phyloP scores from a whole-genome alignment of 768 basidiomycete genomes.

The Hygrophoropsis aurantiaca region DNA sequence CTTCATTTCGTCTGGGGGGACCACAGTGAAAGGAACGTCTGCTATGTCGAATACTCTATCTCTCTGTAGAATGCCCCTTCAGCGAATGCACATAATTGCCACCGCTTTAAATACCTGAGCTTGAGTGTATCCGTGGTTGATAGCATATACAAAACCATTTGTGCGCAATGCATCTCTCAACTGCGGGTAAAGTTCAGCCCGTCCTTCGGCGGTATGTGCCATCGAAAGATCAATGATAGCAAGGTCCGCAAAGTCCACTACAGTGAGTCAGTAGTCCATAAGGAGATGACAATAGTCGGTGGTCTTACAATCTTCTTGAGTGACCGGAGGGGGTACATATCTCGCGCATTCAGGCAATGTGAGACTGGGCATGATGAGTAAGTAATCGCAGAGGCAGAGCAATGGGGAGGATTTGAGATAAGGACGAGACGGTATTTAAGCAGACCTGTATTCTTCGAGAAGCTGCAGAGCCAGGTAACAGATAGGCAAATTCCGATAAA shows the following conservation, averaged over 20 bases:
- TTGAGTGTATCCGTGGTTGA: slow-evolving; percentile 47
- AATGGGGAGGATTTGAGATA: no score
- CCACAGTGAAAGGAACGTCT: slow-evolving; percentile 41
- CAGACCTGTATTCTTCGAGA: no score
- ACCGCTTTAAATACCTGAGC: slow-evolving; percentile 33
- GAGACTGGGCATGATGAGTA: slow-evolving; percentile 1
- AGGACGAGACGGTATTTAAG: no score
- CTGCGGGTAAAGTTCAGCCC: slow-evolving; percentile 5
- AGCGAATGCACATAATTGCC: not conserved
- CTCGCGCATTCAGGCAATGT: slow-evolving; percentile 2
- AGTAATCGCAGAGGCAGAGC: no score
- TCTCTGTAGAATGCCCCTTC: slow-evolving; percentile 27
- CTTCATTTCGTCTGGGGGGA: slow-evolving; percentile 42
- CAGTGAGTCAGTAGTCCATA: not conserved
- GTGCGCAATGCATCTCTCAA: slow-evolving; percentile 5
- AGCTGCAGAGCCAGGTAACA: no score
- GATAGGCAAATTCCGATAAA: no score
- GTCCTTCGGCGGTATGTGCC: slow-evolving; percentile 5
- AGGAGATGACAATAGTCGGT: not conserved
- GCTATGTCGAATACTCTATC: slow-evolving; percentile 49
- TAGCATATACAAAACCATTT: slow-evolving; percentile 46
- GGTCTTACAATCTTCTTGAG: slow-evolving; percentile 1
- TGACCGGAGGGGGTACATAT: slow-evolving; percentile 4
- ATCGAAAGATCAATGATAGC: slow-evolving; percentile 6
- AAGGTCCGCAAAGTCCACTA: slow-evolving; percentile 7